Base-by-base conservation (phyloP, 768 basidiomycete genomes). In the Cubamyces lactineus region DNA sequence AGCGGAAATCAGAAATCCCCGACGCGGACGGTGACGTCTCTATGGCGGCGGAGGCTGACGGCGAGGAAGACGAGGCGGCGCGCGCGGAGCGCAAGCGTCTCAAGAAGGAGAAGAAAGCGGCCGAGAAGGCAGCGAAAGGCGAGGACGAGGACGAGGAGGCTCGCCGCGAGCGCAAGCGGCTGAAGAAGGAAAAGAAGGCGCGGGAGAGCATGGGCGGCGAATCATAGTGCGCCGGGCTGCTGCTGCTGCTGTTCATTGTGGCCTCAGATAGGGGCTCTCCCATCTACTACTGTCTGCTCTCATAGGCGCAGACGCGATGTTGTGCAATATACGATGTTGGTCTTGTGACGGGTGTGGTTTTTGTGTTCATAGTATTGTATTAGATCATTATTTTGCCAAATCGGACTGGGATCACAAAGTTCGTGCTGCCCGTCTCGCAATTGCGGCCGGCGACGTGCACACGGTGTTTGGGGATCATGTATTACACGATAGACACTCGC, bases 1-100 rank as follows among this genome's bases (percentile, higher is more conserved):
- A 93, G 74, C 85, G 90, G 50, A 91, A 90, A 71, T 88, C 87
- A 1, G 88, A 86, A 64, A 80, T 71, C 8, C 73, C 76, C 0
- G 84, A 78, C 21, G 79, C 72, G 9, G 78, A 74, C 16, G 75
- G 68, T n/a, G 78, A 82, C 57, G 74, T 79, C 23, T 75, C 82
- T 13, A 77, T 80, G 72, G 74, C 67, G 3, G 73, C 71, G 0
- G 82, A 79, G 17, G 82, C 77, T 21, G 76, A 73, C 9, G 86
- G 84, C 5, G 81, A 79, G 64, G 71, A 73, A 55, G 70, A 72
- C 40, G 79, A 77, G 67, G 79, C 76, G 17, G 82, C 70, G n/a
- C 63, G 62, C 48, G 74, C 72, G 4, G 75, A 72, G 68, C 66
- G 70, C 41, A 73, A 72, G 64, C 63, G 71, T 28, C 57, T 63